These are phyloP conservation scores for Argentina anserina DNA, from an alignment of 306 rosid genomes.

Conservation along the genomic window DNA sequence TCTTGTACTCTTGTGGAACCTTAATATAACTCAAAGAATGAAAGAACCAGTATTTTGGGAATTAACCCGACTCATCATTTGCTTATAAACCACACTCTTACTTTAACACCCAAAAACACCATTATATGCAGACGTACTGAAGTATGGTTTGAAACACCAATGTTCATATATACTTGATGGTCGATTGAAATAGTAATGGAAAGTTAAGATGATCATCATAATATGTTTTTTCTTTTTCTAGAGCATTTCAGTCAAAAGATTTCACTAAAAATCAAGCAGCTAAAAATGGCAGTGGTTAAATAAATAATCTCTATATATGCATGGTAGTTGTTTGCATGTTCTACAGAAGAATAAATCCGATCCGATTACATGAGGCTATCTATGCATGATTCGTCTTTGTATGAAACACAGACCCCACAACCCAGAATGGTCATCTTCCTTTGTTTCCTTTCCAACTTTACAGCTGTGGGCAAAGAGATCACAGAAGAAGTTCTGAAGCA, in stretches of 20 bases:
- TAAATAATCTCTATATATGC: neutral
- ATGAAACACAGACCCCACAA: constrained; percentile 32
- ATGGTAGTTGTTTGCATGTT: constrained; percentile 20
- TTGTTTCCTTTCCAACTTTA: constrained; percentile 61
- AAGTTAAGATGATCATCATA: constrained; percentile 19
- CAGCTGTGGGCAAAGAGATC: constrained; percentile 58
- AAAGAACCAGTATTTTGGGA: neutral
- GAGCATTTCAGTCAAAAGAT: constrained; percentile 25
- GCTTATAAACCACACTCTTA: neutral
- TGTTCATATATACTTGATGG: constrained; percentile 15
- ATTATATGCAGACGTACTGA: neutral
- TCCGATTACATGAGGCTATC: no score
- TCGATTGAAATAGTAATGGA: neutral
- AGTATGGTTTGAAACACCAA: neutral
- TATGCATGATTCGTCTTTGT: constrained; percentile 5
- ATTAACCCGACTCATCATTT: neutral
- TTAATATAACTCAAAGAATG: neutral
- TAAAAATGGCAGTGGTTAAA: constrained; percentile 19
- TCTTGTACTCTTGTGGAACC: neutral
- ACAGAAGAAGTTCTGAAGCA: constrained; percentile 14
- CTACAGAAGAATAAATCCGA: constrained; percentile 23
- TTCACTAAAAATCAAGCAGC: constrained; percentile 21
- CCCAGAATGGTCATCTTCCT: constrained; percentile 49
- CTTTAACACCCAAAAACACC: neutral
- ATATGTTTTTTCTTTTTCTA: constrained; percentile 9